Percentiles rank a stretch among this genome's conserved stretches.
Conservation (phyloP, 768 basidiomycete genomes). For the Podaxis rugospora region DNA sequence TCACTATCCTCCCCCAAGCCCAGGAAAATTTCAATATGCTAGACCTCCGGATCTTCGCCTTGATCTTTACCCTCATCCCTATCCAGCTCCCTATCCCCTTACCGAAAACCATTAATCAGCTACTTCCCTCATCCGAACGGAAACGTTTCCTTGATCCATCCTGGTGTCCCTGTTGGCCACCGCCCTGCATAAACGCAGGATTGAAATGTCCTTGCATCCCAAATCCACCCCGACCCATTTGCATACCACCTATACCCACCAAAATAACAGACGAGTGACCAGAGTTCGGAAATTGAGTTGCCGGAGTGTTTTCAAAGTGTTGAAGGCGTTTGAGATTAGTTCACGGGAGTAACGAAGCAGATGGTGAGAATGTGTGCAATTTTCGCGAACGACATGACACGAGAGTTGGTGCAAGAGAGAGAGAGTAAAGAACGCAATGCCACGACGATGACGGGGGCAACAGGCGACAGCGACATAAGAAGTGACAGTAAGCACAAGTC, state of each 20-base stretch:
- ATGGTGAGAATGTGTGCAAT: constrained; percentile 1
- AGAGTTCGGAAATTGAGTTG: constrained; percentile 24
- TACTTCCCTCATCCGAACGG: constrained; percentile 43
- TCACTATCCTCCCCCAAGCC: neutral
- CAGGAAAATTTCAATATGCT: neutral
- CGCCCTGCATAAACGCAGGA: constrained; percentile 63
- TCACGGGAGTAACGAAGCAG: neutral
- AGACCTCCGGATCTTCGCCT: neutral
- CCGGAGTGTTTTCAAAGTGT: constrained; percentile 1
- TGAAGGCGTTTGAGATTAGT: neutral
- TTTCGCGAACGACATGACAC: constrained; percentile 16
- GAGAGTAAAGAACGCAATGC: constrained; percentile 11
- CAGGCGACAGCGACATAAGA: constrained; percentile 6
- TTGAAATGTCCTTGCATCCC: constrained; percentile 63
- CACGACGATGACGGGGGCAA: neutral
- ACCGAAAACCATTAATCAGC: neutral
- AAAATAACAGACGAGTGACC: neutral
- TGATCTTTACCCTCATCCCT: neutral
- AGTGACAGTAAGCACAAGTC: constrained; percentile 38
- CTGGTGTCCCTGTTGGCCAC: constrained; percentile 26
- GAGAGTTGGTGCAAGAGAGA: neutral
- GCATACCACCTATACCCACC: constrained; percentile 41
- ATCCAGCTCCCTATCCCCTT: neutral
- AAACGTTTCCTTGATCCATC: constrained; percentile 53
- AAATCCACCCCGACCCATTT: constrained; percentile 38